Evolutionary conservation across 2,329 filamentous ascomycete genomes (phyloP), one percentile per base, ranked within the genome.

Genomic region (Bipolaris victoriae): DNA sequence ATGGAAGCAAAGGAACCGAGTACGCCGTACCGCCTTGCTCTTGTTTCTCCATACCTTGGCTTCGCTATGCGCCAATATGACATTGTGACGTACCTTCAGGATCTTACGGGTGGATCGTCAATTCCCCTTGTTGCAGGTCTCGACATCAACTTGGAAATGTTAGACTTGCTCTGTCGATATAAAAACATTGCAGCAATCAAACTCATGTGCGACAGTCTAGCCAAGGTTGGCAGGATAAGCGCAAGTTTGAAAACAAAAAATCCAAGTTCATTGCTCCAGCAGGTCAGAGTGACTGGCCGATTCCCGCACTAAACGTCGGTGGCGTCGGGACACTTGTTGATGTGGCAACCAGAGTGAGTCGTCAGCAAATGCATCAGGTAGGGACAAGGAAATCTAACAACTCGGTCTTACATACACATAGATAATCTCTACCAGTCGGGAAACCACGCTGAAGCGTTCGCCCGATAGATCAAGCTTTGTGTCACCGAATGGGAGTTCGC

Each of bases 251-350:
- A 29, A 69, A 73, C 16, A 68, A 73, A 49, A 68, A 73, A 49
- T 69, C 67, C 9, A 64, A 74, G 18, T 80, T 80, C 51, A 72
- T 69, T 22, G 75, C 76, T 3, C 63, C 79, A 7, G 76, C 77
- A 31, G 79, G 79, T 4, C 78, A 80, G 69, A 76, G 77, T 64
- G 75, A 79, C 61, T 79, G 77, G 76, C 57, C 80, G 22, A 77
- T 89, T 47, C 85, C 84, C 2, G 85, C 84, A 0, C 72, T 89
- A 33, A 80, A 81, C 1, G 82, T 83, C 6, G 86, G 87, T 15
- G 84, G 82, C 29, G 80, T 82, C 2, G 87, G 87, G 9, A 85
- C 82, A 62, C 85, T 89, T 48, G 84, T 86, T 0, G 86, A 85
- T 3, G 84, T 88, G 60, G 87, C 81, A 24, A 89, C 86, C 7